Evolutionary conservation across 208 protist species (phyloP), one percentile per base, ranked within the genome.

Genomic region (Leishmania guyanensis): DNA sequence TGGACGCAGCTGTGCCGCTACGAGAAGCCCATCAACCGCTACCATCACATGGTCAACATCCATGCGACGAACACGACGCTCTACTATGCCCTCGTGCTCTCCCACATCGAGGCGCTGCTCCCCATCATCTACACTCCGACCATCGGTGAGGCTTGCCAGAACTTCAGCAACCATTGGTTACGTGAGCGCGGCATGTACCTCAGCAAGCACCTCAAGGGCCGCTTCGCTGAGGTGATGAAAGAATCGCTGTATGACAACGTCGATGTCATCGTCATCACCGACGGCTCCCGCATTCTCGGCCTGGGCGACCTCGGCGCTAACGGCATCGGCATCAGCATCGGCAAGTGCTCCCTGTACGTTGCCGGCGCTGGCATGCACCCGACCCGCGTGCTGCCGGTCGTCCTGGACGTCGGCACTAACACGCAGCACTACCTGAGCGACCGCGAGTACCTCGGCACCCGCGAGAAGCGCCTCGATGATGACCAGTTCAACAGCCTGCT

Each of bases 231-330:
- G 46, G 92, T 98, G 75, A 84, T 99, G 70, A 73, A 91, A 20
- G 90, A 99, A 51, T 95, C 90, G 58, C 83, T 87, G 50, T 88
- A 93, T 72, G 78, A 88, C 62, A 78, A 91, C 64, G 91, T 98
- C 29, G 91, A 98, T 62, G 90, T 99, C 76, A 97, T 99, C 78
- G 98, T 99, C 79, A 98, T 99, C 51, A 98, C 97, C n/a, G 98
- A 99, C 83, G 98, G 98, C 83, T 93, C 91, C 26, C 93, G 98
- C 80, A 99, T 99, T 93, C 87, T 99, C 20, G 98, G 98, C 66
- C 88, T 99, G 29, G 98, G 97, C 73, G 95, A 98, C 77, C 92
- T 98, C 58, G 99, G 98, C 72, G 84, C 88, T 20, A 98, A 99
- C 87, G 98, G 99, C 64, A 97, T 99, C 81, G 98, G 96, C 79